phyloP scores from a whole-genome alignment of 1,284 basidiomycete species.

The Rugiboletus extremiorientalis region DNA sequence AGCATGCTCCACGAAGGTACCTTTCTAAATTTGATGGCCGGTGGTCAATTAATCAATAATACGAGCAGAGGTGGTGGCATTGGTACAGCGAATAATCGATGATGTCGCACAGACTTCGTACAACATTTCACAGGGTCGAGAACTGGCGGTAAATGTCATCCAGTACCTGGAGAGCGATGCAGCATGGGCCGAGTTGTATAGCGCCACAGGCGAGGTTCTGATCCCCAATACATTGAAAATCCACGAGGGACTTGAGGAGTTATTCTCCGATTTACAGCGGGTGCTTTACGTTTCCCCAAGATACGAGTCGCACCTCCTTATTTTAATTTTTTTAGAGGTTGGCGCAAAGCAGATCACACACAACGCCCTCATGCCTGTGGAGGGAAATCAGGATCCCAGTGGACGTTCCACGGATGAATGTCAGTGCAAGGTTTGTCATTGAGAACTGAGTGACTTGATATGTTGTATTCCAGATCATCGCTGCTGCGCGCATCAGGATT shows the following conservation, averaged over 20 bases:
- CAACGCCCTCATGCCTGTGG: conserved; percentile 42
- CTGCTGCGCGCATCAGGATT: conserved; percentile 61
- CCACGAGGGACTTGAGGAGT: conserved; percentile 38
- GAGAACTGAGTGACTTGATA: neutral
- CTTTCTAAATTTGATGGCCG: conserved; percentile 1
- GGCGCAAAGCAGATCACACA: conserved; percentile 11
- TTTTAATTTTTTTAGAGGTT: conserved; percentile 24
- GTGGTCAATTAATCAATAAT: conserved; percentile 1
- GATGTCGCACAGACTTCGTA: conserved; percentile 35
- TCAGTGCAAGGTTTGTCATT: conserved; percentile 37
- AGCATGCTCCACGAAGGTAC: conserved; percentile 74
- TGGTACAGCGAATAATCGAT: conserved; percentile 54
- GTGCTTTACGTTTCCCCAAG: conserved; percentile 29
- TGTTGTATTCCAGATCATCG: conserved; percentile 54
- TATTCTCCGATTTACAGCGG: conserved; percentile 41
- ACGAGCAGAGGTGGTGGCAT: conserved; percentile 56
- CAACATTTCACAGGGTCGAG: conserved; percentile 31
- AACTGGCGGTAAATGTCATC: conserved; percentile 50
- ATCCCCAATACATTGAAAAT: conserved; percentile 46
- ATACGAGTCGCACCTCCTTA: neutral
- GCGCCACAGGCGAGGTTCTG: conserved; percentile 62
- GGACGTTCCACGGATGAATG: conserved; percentile 79
- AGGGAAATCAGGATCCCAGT: conserved; percentile 75
- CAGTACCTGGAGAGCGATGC: conserved; percentile 59
- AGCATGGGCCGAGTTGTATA: conserved; percentile 66